Evolutionary conservation across 2,329 filamentous ascomycete genomes (phyloP), one percentile per base, ranked within the genome.

Genomic region (Biscogniauxia sp.): DNA sequence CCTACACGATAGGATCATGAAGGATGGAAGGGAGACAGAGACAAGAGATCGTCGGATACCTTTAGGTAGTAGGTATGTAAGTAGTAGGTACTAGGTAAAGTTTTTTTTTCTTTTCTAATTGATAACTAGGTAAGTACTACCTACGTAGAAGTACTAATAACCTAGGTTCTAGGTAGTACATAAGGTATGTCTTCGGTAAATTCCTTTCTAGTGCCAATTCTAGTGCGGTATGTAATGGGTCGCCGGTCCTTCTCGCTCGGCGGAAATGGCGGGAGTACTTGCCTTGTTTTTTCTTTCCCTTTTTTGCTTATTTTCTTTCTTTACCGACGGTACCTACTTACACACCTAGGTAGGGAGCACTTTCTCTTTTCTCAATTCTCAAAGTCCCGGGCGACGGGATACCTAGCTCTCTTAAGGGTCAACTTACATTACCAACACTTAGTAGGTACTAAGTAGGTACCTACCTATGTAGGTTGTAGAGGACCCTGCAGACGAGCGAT

Each of bases 271-370:
- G 37, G 37, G 37, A 45, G 5, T 45, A 45, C 37, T 45, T 32
- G 28, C 28, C 28, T 7, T 32, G 28, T 4, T 32, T 32, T 32
- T 32, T 32, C 6, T 32, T 32, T 32, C 9, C 9, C 6, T 32
- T 8, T 32, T 13, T 4, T 32, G 7, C 62, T 45, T 58, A 60
- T 56, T 55, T 53, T 57, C 5, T 5, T 5, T 23, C 5, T 23
- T 23, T 23, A 23, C 23, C 2, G 5, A 5, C 23, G 5, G 23
- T 62, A 58, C 56, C 60, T 60, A 54, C 62, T 58, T 58, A 28
- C 26, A 28, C 26, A 5, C 9, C 9, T 28, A 28, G 26, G 26
- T 28, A 28, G 26, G 26, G 5, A 32, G 28, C 28, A 32, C 28
- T n/a, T 26, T 4, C 1, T 19, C 56, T 57, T 55, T 49, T 15